Base-by-base conservation (phyloP, 2,329 filamentous ascomycete genomes). In the Diaporthe amygdali region DNA sequence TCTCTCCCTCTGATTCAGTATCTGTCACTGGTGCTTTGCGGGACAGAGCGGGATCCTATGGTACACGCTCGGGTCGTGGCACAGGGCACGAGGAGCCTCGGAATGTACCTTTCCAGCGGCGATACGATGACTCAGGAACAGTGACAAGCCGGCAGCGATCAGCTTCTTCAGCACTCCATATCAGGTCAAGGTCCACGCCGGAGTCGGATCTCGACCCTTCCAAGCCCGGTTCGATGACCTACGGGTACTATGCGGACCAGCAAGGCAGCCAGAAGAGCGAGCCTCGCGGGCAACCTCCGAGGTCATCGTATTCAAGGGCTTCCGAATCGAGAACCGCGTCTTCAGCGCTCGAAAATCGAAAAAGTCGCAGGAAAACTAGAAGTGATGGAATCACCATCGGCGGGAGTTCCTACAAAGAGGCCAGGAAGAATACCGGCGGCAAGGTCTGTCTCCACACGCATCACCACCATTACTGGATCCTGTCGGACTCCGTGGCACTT, bases 401-500 rank as follows among this genome's bases (percentile, higher is more conserved):
- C 20, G 15, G 39, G 8, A 59, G 44, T 14, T 25, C 67, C 15
- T 69, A 66, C 34, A 49, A 34, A 15, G 12, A 46, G 7, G 37
- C 51, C 15, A 41, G 37, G 47, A 41, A 66, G 17, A 41, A 27
- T 0, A 5, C 10, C 6, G 63, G 64, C 12, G 68, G 52, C 22
- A 69, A 71, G 39, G 39, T 87, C 74, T 89, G 88, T 75, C 74
- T 89, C 71, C 88, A 90, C 77, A 88, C 85, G 74, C 89, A 91
- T 75, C 88, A 91, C 75, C 88, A 90, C 78, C 88, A 90, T 81
- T 90, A 90, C 82, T 90, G 88, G 88, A 73, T 73, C 30, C 64
- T 66, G 12, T 70, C 72, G 15, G 67, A 64, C 32, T 51, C 70
- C 3, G 27, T 47, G 34, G 41, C 46, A 39, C 69, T 72, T 44